Evolutionary conservation across 768 basidiomycete genomes (phyloP), one percentile per base, ranked within the genome.

Genomic region (Tricholoma sp.): DNA sequence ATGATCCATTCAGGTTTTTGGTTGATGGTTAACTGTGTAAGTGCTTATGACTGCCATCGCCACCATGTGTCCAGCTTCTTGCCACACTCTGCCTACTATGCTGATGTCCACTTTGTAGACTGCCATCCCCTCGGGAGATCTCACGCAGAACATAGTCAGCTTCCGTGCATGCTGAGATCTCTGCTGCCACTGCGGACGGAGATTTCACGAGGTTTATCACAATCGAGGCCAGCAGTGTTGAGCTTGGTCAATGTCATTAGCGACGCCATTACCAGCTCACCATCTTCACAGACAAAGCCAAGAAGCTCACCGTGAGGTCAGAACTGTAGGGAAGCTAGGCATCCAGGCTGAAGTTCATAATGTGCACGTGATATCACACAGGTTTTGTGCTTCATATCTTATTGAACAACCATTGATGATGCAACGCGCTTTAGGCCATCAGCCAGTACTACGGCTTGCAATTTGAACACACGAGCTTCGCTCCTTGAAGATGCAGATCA

Each of bases 381-480:
- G 8, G 51, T 52, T 39, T 17, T 24, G 11, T 45, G n/a, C 28
- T 37, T 13, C 13, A n/a, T 8, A 34, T 53, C 36, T 37, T 18
- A 24, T 24, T n/a, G 54, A 15, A 31, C n/a, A 15, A 52, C 42
- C 20, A 7, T 24, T 53, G 17, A 52, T 36, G 5, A 53, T 41
- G 8, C 33, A 20, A 9, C 24, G 17, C 29, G 29, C 15, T 45
- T 50, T 10, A 62, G 94, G 12, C 81, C 92, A 65, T 94, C 94
- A 53, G 96, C 98, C 61, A 99, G 98, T 70, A 96, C 91, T 10
- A 98, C 98, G 96, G 96, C 93, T 3, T 86, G 87, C 37, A 95
- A 94, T 69, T 77, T 95, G 74, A 95, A 94, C n/a, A n/a, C n/a
- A n/a, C n/a, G n/a, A 99, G 73, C 98, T 98, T 96, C 95, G 98